Base-by-base conservation (phyloP, 2,329 filamentous ascomycete genomes). In the Stachybotrys elegans region DNA sequence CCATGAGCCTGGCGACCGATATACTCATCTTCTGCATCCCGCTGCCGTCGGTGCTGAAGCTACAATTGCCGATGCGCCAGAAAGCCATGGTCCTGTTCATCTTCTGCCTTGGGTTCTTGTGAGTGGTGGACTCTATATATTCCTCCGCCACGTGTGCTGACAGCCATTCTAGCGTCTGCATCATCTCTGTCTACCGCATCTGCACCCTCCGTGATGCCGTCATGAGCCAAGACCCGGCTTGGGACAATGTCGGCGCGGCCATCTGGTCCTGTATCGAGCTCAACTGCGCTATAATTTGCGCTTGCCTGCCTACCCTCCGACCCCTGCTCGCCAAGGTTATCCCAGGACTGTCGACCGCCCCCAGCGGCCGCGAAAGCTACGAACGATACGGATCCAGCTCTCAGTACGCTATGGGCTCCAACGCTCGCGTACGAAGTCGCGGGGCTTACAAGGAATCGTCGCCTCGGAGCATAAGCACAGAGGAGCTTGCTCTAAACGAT, bases 81-180 rank as follows among this genome's bases (percentile, higher is more conserved):
- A 61, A 57, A 42, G 39, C 54, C 19, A 47, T 61, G 41, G 47
- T 63, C 6, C 44, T 58, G 9, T 51, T 49, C 13, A 56, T 62
- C 27, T 62, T 62, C 32, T 53, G 55, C 22, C 52, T 62, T 9
- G 60, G 60, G 6, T 62, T 62, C 48, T 57, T 60, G 58, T 62
- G 44, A 51, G 55, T 57, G 13, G 4, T 23, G n/a, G n/a, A n/a
- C n/a, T n/a, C n/a, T n/a, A n/a, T n/a, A n/a, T 16, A 16, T 17
- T 9, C 7, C n/a, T 9, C 13, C 31, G 14, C 8, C 14, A 21
- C 21, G 17, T 13, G 12, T 23, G 11, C 37, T 40, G 22, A 38
- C 22, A 25, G 3, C 6, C n/a, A 2, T 6, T 25, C 2, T 2
- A 63, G 61, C 44, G 56, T 59, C 12, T 59, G 60, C 45, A 54